Conservation (phyloP, 768 basidiomycete species). For the Russula emetica region DNA sequence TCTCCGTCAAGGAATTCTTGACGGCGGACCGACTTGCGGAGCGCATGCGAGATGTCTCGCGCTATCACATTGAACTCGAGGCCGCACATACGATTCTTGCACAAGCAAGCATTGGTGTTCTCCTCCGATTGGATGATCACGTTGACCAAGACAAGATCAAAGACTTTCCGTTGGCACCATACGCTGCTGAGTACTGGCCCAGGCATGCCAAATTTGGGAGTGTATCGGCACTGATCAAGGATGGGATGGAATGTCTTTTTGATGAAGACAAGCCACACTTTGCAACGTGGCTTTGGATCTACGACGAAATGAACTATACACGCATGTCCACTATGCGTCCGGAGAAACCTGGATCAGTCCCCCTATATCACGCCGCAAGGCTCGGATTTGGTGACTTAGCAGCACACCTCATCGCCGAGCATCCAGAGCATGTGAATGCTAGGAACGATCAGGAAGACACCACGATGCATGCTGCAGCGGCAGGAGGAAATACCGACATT, state of each 20-base stretch:
- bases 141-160: not conserved
- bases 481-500: not conserved
- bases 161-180: not conserved
- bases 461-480: not conserved
- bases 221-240: not conserved
- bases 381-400: not conserved
- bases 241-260: not conserved
- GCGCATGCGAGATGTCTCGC: not conserved
- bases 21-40: not conserved
- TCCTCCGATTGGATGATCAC: not conserved
- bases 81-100: not conserved
- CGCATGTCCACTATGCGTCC: not conserved
- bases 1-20: not conserved
- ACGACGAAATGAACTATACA: not conserved
- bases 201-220: not conserved
- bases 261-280: not conserved
- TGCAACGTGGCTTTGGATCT: not conserved
- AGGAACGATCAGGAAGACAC: not conserved
- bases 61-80: not conserved
- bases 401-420: not conserved
- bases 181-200: not conserved
- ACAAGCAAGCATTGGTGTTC: not conserved
- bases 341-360: not conserved
- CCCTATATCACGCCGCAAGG: not conserved
- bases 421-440: not conserved